Conservation (phyloP, 139 green algal genomes). For the Eudorina sp. region DNA sequence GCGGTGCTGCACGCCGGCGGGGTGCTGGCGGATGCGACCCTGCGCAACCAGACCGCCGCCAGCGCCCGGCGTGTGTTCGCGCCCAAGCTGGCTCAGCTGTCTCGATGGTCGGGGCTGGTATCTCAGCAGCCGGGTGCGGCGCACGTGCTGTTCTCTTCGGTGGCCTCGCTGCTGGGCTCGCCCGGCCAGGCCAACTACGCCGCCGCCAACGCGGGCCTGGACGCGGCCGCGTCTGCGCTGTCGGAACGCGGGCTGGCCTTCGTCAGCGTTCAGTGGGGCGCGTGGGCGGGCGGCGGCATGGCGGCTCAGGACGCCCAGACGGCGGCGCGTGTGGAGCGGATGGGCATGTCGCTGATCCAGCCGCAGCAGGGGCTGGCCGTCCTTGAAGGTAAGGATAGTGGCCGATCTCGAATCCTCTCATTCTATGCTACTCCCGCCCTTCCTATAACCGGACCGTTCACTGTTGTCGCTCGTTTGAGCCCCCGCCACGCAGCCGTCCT, state of each 20-base stretch:
- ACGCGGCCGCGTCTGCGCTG: constrained; percentile 56
- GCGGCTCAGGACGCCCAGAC: constrained; percentile 60
- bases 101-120: not conserved
- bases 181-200: constrained; percentile 89
- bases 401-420: no score
- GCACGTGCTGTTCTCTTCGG: constrained; percentile 76
- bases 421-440: not conserved
- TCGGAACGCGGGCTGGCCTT: constrained; percentile 58
- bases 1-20: constrained; percentile 75
- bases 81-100: constrained; percentile 66
- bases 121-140: constrained; percentile 46
- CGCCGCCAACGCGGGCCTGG: constrained; percentile 84
- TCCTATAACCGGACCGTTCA: no score
- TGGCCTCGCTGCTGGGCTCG: constrained; percentile 77
- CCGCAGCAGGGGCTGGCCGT: constrained; percentile 50
- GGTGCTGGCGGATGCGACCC: constrained; percentile 72
- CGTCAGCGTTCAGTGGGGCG: constrained; percentile 85
- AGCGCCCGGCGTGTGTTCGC: constrained; percentile 61
- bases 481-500: not conserved
- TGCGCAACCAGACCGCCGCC: constrained; percentile 64
- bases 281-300: constrained; percentile 80
- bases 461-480: no score
- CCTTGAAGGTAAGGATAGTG: not conserved
- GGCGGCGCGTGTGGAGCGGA: constrained; percentile 63
- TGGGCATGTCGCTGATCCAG: constrained; percentile 73